phyloP scores from a whole-genome alignment of 768 basidiomycete genomes.

The Tricholoma matsutake region DNA sequence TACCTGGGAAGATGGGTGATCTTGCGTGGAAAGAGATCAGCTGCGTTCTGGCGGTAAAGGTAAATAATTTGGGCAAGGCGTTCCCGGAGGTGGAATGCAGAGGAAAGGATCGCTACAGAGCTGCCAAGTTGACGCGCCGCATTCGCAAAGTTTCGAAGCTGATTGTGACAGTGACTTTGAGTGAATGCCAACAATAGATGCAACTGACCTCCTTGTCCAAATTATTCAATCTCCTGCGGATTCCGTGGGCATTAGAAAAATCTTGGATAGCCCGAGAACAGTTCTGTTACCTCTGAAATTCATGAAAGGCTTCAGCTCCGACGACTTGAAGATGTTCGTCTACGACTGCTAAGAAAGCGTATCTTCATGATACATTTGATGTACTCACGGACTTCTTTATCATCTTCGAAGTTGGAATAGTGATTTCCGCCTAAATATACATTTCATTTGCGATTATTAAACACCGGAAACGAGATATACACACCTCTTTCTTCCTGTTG shows the following conservation, averaged over 20 bases:
- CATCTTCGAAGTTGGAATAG: slow-evolving; percentile 56
- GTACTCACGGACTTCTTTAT: slow-evolving; percentile 62
- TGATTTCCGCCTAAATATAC: slow-evolving; percentile 31
- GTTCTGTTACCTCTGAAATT: slow-evolving; percentile 52
- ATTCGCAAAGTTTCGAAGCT: slow-evolving; percentile 76
- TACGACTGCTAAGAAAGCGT: slow-evolving; percentile 44
- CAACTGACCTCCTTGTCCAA: slow-evolving; percentile 59
- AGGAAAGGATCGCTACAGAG: slow-evolving; percentile 74
- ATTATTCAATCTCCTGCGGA: slow-evolving; percentile 50
- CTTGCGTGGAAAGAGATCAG: slow-evolving; percentile 72
- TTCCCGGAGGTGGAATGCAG: slow-evolving; percentile 67
- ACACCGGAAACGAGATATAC: slow-evolving; percentile 8
- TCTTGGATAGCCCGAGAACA: neutral
- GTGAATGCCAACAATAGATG: neutral
- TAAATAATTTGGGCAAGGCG: slow-evolving; percentile 65
- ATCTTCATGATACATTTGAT: neutral
- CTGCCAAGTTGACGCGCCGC: slow-evolving; percentile 75
- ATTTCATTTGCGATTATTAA: neutral
- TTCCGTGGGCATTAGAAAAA: slow-evolving; percentile 6
- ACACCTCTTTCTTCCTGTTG: slow-evolving; percentile 34
- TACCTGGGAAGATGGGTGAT: slow-evolving; percentile 43
- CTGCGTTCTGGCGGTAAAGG: slow-evolving; percentile 73
- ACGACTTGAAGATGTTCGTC: slow-evolving; percentile 68
- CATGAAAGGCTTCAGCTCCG: slow-evolving; percentile 63
- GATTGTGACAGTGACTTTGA: slow-evolving; percentile 1